Evolutionary conservation across 1,139 yeast genomes (phyloP), one percentile per base, ranked within the genome.

Genomic region (Taphrina populina): DNA sequence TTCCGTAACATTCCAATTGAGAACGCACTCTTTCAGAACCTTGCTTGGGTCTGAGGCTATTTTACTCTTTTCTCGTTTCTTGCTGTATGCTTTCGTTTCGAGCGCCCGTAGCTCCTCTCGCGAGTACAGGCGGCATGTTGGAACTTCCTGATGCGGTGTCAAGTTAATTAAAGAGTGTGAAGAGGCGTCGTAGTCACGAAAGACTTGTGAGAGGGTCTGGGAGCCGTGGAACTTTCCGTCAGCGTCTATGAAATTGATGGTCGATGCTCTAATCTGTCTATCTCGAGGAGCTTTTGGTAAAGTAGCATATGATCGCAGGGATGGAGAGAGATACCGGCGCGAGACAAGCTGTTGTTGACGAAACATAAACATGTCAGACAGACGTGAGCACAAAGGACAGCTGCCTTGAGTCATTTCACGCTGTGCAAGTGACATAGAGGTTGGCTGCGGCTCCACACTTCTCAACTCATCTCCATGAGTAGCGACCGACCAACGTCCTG

Each of bases 71-170:
- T 32, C 54, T 5, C 46, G 37, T 30, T 24, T 19, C 29, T 27
- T 17, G 33, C 32, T 23, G 36, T 49, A 49, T 6, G 54, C 54
- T 26, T 39, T 39, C 17, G 43, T 23, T 33, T 49, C 45, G 24
- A 41, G 24, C 33, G 37, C 54, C 15, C 27, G 24, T 20, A 49
- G 8, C 19, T 37, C 54, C 10, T 20, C 54, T 13, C 13, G 32
- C 30, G 54, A 17, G 33, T 37, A 49, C n/a, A 49, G 32, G 4
- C 54, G 46, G 17, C 56, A 52, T n/a, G 56, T 52, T 10, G 56
- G 56, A 4, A 52, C 39, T 11, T 33, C 51, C 21, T 33, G 43
- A 19, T 41, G 11, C 17, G 56, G 56, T 19, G 56, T 52, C 35
- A 52, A 32, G 32, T 52, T 52, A 21, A 52, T 15, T 11, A 52